Base-by-base conservation (phyloP, 1,139 yeast species). In the Geotrichum klebahnii region DNA sequence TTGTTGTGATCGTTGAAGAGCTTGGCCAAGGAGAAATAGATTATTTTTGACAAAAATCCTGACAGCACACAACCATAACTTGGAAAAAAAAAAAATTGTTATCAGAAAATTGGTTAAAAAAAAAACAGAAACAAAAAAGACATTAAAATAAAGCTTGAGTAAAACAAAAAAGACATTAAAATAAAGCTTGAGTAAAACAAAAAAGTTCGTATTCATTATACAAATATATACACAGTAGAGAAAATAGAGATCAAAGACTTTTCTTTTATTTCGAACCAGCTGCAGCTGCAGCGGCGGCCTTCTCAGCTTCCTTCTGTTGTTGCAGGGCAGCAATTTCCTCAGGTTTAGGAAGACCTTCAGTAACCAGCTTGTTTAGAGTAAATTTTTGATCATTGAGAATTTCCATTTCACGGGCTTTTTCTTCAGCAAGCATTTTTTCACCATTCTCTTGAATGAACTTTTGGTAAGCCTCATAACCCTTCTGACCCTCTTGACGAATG, bases 401-500 rank as follows among this genome's bases (percentile, higher is more conserved):
- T 62, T 87, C 95, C 70, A 84, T 83, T 67, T 87, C 84, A 61
- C 81, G 79, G 65, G 79, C 79, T 70, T 84, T 85, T 68, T 85
- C 92, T 65, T 82, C 87, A 59, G 53, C 85, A 62, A 85, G 74
- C 68, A 90, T 76, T 73, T 88, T 86, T 57, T 83, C 89, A 57
- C 95, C 95, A 69, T 92, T 87, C 69, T 89, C 97, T 62, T 82
- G 80, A 62, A 92, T 79, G 66, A 85, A 81, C 67, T 81, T 81
- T 70, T 83, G 84, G 79, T 88, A 86, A 59, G 82, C 82, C 63
- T 83, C 82, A 69, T 88, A 92, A 66, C 88, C 90, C 73, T 80
- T 80, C 68, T 88, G 96, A 59, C 96, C 97, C 65, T 87, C 94
- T 66, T 89, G 95, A 65, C 97, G 84, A 58, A 89, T 83, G 53